Percentiles rank a stretch among this genome's conserved stretches.
Evolutionary conservation across 306 rosid genomes (phyloP).

Genomic region (Trifolium fragiferum): DNA sequence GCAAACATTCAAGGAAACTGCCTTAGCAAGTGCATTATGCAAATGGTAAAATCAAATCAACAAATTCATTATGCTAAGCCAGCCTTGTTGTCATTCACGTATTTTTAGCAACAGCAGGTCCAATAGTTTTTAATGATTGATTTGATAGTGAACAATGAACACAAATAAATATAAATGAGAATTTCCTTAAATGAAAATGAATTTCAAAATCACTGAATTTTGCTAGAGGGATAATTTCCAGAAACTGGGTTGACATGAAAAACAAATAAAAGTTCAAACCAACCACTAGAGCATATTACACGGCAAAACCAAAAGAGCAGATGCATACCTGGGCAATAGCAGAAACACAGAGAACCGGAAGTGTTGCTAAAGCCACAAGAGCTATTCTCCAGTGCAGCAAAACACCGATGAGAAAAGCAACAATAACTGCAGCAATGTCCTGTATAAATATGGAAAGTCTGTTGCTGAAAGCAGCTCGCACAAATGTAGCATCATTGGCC

Average conservation of each 20-base stretch:
- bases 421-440: slow-evolving; percentile 96
- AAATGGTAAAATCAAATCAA: slow-evolving; percentile 23
- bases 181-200: slow-evolving; percentile 19
- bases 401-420: slow-evolving; percentile 92
- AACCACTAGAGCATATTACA: slow-evolving; percentile 32
- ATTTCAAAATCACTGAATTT: slow-evolving; percentile 17
- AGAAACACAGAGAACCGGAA: slow-evolving; percentile 88
- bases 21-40: slow-evolving; percentile 36
- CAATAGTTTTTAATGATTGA: slow-evolving; percentile 21
- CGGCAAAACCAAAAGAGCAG: slow-evolving; percentile 39
- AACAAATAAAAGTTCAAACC: slow-evolving; percentile 30
- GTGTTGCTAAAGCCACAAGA: slow-evolving; percentile 95
- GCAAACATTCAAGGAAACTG: slow-evolving; percentile 50
- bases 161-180: slow-evolving; percentile 18
- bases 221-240: slow-evolving; percentile 27
- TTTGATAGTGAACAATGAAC: slow-evolving; percentile 33
- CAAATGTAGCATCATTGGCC: slow-evolving; percentile 99
- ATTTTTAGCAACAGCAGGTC: slow-evolving; percentile 4
- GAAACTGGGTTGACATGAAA: slow-evolving; percentile 31
- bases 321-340: slow-evolving; percentile 92
- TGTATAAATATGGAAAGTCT: slow-evolving; percentile 97
- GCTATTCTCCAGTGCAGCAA: slow-evolving; percentile 93
- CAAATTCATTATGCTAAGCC: neutral
- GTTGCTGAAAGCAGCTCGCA: slow-evolving; percentile 97
- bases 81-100: slow-evolving; percentile 26